Evolutionary conservation across 495 filamentous ascomycete species (phyloP).

Genomic region (Hyaloscypha finlandica): DNA sequence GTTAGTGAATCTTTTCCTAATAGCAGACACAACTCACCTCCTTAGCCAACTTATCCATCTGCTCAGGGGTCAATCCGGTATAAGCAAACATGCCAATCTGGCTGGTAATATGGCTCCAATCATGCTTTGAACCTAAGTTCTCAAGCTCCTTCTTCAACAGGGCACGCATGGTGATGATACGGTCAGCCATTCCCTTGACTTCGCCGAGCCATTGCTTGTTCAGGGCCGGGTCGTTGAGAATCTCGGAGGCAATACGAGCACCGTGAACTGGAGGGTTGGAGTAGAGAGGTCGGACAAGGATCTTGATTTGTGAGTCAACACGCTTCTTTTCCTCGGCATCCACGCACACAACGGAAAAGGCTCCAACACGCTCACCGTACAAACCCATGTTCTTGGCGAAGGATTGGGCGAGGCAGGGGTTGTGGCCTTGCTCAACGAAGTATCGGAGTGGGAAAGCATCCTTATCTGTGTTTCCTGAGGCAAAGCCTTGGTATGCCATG

Average conservation of each 20-base stretch:
- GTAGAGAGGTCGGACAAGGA: conserved; percentile 94
- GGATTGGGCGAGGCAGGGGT: conserved; percentile 85
- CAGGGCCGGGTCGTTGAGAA: conserved; percentile 83
- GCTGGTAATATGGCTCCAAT: conserved; percentile 98
- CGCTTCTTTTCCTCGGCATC: conserved; percentile 91
- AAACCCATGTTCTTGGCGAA: conserved; percentile 99
- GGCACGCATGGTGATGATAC: conserved; percentile 97
- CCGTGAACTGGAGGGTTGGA: conserved; percentile 97
- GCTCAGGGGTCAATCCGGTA: conserved; percentile 87
- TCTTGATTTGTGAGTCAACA: conserved; percentile 97
- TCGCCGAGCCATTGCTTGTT: conserved; percentile 95
- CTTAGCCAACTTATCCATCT: conserved; percentile 91
- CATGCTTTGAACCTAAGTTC: conserved; percentile 89
- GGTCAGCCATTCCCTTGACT: conserved; percentile 98
- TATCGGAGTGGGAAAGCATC: conserved; percentile 91
- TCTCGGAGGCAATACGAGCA: conserved; percentile 88
- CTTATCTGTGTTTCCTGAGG: conserved; percentile 84
- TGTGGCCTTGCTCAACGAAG: conserved; percentile 91
- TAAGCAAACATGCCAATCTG: conserved; percentile 99
- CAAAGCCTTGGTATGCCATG: conserved; percentile 99
- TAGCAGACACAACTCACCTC: conserved; percentile 56
- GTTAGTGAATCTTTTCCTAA: neutral
- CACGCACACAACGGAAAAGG: conserved; percentile 88
- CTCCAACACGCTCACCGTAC: conserved; percentile 97
- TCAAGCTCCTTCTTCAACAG: conserved; percentile 92